Percentiles rank a stretch among this genome's conserved stretches.
phyloP scores from a whole-genome alignment of 2,329 filamentous ascomycete genomes.

The Neurospora crassa region DNA sequence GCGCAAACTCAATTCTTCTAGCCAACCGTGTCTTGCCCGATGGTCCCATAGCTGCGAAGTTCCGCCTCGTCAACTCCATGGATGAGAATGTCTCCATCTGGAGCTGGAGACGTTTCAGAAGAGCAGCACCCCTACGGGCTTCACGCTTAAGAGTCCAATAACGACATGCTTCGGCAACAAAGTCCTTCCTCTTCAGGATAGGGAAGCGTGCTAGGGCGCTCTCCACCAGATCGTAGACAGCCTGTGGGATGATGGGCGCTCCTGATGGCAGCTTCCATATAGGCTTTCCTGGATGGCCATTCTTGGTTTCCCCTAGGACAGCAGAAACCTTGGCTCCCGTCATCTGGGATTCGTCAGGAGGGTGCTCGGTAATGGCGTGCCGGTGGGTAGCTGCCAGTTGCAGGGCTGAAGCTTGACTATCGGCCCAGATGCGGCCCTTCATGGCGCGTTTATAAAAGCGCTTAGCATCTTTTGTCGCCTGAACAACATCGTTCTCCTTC shows the following conservation, averaged over 20 bases:
- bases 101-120: slow-evolving; percentile 86
- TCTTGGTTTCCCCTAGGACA: slow-evolving; percentile 66
- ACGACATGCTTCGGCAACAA: slow-evolving; percentile 82
- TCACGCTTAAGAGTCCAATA: slow-evolving; percentile 98
- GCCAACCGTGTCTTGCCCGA: slow-evolving; percentile 68
- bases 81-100: slow-evolving; percentile 96
- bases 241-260: slow-evolving; percentile 84
- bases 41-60: slow-evolving; percentile 91
- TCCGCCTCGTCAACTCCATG: slow-evolving; percentile 90
- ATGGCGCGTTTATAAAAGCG: slow-evolving; percentile 85
- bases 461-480: slow-evolving; percentile 72
- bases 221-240: slow-evolving; percentile 79
- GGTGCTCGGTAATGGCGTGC: slow-evolving; percentile 55
- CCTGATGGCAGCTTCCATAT: slow-evolving; percentile 92
- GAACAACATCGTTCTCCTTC: slow-evolving; percentile 73
- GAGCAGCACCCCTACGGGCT: slow-evolving; percentile 77
- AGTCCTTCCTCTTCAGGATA: slow-evolving; percentile 78
- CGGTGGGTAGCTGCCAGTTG: slow-evolving; percentile 67
- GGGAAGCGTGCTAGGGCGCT: slow-evolving; percentile 73
- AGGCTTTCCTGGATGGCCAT: slow-evolving; percentile 56
- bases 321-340: slow-evolving; percentile 74
- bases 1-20: slow-evolving; percentile 80
- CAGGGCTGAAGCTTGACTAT: slow-evolving; percentile 75
- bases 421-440: slow-evolving; percentile 83
- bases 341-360: slow-evolving; percentile 72